Evolutionary conservation across 148 eudicot species (phyloP), one percentile per base, ranked within the genome.

Genomic region (Arctostaphylos glauca): DNA sequence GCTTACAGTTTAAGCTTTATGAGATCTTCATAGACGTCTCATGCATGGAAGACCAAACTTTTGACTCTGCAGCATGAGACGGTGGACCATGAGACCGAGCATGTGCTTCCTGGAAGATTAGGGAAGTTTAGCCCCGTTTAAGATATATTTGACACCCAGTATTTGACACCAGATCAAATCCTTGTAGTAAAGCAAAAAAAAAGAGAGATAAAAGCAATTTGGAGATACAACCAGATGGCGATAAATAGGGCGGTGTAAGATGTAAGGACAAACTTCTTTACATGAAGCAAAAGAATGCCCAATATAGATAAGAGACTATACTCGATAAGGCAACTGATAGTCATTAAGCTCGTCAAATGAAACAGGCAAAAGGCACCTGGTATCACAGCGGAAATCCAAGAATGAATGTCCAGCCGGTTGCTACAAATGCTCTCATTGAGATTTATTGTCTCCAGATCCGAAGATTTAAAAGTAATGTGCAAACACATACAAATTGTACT

Each of bases 71-170:
- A 53, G 81, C 89, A 85, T 82, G 87, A 86, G 74, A 85, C 62
- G 44, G 62, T 68, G 77, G 82, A 60, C 55, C 83, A 87, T 81
- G 79, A 54, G 66, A 60, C 64, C n/a, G 25, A 89, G 54, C 85
- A 85, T 86, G 84, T 86, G 85, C 85, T 82, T 81, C 84, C 86
- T 80, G 80, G 83, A 90, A 84, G 84, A 85, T 75, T 43, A 82
- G 81, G 59, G 38, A 84, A 86, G 55, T 59, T 81, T 72, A 60
- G 47, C 48, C 80, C 86, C 58, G 74, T 86, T n/a, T 72, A 75
- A 70, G 81, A 75, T 75, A 74, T 25, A 77, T 50, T 44, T 87
- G 64, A 58, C 21, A 58, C 21, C 64, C 64, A 18, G 23, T 58
- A 58, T 21, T 18, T 66, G 62, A 55, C 19, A 76, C 55, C 50